Evolutionary conservation across 371 early-diverging fungal species (phyloP).

Genomic region (Rhizopus sp.): DNA sequence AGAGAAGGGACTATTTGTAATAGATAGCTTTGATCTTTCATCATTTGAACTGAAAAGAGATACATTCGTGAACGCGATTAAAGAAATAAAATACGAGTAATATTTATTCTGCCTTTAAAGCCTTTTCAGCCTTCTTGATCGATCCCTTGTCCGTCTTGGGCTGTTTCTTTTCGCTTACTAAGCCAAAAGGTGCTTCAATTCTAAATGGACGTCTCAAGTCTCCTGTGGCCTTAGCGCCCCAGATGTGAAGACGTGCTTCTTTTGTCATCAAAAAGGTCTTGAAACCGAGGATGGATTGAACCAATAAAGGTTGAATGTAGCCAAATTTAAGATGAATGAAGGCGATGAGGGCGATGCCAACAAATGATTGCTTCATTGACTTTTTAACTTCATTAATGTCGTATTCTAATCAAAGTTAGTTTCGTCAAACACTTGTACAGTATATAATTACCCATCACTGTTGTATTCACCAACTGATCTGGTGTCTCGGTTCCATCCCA

Average conservation of each 20-base stretch:
- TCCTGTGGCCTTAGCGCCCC: slow-evolving; percentile 68
- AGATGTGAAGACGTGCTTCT: slow-evolving; percentile 71
- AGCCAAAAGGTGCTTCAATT: slow-evolving; percentile 63
- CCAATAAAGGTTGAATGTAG: slow-evolving; percentile 82
- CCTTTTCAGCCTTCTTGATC: slow-evolving; percentile 56
- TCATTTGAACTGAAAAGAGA: too few species aligned
- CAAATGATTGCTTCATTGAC: slow-evolving; percentile 64
- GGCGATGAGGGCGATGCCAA: slow-evolving; percentile 65
- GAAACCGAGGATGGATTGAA: slow-evolving; percentile 78
- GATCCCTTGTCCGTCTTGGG: slow-evolving; percentile 48
- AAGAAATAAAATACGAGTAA: slow-evolving; percentile 70
- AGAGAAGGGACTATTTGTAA: too few species aligned
- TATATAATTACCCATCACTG: slow-evolving; percentile 28
- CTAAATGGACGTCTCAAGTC: slow-evolving; percentile 83
- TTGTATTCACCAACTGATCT: slow-evolving; percentile 39
- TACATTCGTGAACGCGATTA: slow-evolving; percentile 45
- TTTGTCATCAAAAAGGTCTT: slow-evolving; percentile 65
- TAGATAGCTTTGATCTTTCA: too few species aligned
- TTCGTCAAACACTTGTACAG: not conserved
- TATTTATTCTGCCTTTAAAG: slow-evolving; percentile 45
- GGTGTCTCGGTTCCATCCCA: slow-evolving; percentile 43
- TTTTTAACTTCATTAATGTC: slow-evolving; percentile 77
- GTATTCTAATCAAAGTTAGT: slow-evolving; percentile 51
- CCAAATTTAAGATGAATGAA: slow-evolving; percentile 84
- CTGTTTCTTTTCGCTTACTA: slow-evolving; percentile 35